A percentile compares a stretch with the other conserved stretches of the same genome.
These are phyloP conservation scores for Monosporascus cannonballus DNA, from an alignment of 2,329 filamentous ascomycete genomes.

Conservation along the genomic window DNA sequence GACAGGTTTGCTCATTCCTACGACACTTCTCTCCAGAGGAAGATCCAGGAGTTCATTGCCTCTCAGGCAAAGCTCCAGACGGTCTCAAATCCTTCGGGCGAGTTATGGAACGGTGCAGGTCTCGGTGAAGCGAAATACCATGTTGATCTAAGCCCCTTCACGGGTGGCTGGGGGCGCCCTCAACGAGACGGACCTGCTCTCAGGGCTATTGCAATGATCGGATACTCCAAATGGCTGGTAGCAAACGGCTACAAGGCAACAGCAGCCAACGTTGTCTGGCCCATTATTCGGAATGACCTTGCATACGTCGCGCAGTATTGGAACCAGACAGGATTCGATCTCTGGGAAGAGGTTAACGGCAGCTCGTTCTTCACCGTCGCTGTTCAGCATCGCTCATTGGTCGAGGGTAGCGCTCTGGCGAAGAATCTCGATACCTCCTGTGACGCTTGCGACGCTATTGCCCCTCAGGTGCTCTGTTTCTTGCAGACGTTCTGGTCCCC, in stretches of 20 bases:
- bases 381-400: constrained; percentile 61
- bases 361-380: constrained; percentile 75
- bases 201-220: constrained; percentile 65
- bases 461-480: constrained; percentile 68
- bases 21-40: constrained; percentile 48
- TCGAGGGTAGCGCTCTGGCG: constrained; percentile 63
- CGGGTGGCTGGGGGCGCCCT: constrained; percentile 67
- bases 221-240: constrained; percentile 67
- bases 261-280: constrained; percentile 58
- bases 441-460: constrained; percentile 54
- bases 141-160: constrained; percentile 57
- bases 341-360: constrained; percentile 77
- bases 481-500: constrained; percentile 67
- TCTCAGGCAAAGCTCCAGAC: constrained; percentile 62
- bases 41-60: constrained; percentile 63
- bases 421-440: constrained; percentile 55
- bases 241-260: constrained; percentile 56
- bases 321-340: constrained; percentile 61
- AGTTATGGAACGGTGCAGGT: constrained; percentile 42
- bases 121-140: constrained; percentile 72
- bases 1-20: constrained; percentile 59
- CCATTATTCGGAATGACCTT: constrained; percentile 69
- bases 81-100: constrained; percentile 64
- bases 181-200: constrained; percentile 76
- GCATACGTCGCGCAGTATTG: constrained; percentile 70